A percentile compares a stretch with the other conserved stretches of the same genome.
Conservation (phyloP, 1,139 yeast species). For the Saccharomyces uvarum region DNA sequence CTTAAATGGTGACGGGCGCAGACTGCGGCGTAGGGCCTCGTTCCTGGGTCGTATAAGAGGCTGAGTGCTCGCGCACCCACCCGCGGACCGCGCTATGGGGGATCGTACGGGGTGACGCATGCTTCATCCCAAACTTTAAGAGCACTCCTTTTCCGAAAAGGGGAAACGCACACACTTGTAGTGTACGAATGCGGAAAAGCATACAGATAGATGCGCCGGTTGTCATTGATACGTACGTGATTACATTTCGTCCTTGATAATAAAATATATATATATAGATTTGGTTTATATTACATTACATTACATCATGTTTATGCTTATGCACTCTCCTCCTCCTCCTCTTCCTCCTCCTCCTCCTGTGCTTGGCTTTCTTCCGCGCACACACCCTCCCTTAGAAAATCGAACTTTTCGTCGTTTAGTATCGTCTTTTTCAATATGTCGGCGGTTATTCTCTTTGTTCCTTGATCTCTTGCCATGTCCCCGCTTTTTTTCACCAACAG, state of each 20-base stretch:
- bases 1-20: not conserved
- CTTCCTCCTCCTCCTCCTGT: slow-evolving; percentile 5
- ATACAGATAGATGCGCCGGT: not conserved
- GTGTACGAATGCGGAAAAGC: not conserved
- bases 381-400: slow-evolving; percentile 62
- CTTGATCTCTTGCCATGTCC: slow-evolving; percentile 65
- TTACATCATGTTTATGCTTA: not conserved
- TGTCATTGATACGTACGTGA: not conserved
- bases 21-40: not conserved
- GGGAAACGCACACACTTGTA: not conserved
- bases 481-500: slow-evolving; percentile 80
- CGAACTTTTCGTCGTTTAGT: slow-evolving; percentile 80
- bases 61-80: not conserved
- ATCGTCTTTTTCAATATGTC: slow-evolving; percentile 81
- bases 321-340: not conserved
- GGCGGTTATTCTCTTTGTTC: slow-evolving; percentile 76
- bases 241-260: not conserved
- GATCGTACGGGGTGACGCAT: not conserved
- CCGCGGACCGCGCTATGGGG: not conserved
- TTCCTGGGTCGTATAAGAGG: not conserved
- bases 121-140: not conserved
- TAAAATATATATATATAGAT: not conserved
- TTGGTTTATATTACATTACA: not conserved
- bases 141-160: not conserved
- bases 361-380: slow-evolving; percentile 22